These are phyloP conservation scores for Euphorbia tirucalli DNA, from an alignment of 345 rosid species.

Conservation along the genomic window DNA sequence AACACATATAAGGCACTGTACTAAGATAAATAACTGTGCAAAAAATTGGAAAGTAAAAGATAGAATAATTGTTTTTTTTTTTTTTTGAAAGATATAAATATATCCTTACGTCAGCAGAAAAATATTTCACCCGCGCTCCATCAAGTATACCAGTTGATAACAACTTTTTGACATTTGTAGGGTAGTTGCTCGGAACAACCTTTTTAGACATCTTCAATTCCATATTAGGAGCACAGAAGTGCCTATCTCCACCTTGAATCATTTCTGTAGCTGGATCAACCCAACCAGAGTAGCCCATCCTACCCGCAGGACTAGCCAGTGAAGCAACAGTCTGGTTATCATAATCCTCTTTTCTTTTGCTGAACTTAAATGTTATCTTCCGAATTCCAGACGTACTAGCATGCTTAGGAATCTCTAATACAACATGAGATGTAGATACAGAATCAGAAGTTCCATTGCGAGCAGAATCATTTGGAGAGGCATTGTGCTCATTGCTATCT, in stretches of 20 bases:
- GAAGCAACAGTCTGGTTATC: conserved; percentile 17
- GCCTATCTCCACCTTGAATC: conserved; percentile 23
- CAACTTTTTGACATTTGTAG: conserved; percentile 79
- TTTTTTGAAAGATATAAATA: neutral
- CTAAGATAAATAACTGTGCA: neutral
- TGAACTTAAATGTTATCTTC: conserved; percentile 81
- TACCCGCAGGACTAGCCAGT: conserved; percentile 22
- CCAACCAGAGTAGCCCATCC: conserved; percentile 14
- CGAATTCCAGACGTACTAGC: conserved; percentile 75
- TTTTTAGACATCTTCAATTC: conserved; percentile 77
- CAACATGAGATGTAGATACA: conserved; percentile 53
- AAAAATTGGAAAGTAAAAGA: neutral
- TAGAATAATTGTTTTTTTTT: too few species aligned
- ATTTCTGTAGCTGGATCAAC: conserved; percentile 22
- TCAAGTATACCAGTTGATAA: conserved; percentile 73
- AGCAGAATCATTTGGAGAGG: conserved; percentile 21
- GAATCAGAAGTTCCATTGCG: conserved; percentile 24
- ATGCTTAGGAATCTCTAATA: conserved; percentile 84
- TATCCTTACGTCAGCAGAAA: conserved; percentile 44
- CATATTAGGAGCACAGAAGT: conserved; percentile 44
- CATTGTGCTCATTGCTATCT: conserved; percentile 33
- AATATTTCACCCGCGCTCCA: conserved; percentile 78
- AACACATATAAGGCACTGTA: conserved; percentile 12
- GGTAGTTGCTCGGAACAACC: conserved; percentile 54
- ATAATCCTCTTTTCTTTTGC: conserved; percentile 63